phyloP scores from a whole-genome alignment of 2,329 filamentous ascomycete species.

The Penicillium sp. region DNA sequence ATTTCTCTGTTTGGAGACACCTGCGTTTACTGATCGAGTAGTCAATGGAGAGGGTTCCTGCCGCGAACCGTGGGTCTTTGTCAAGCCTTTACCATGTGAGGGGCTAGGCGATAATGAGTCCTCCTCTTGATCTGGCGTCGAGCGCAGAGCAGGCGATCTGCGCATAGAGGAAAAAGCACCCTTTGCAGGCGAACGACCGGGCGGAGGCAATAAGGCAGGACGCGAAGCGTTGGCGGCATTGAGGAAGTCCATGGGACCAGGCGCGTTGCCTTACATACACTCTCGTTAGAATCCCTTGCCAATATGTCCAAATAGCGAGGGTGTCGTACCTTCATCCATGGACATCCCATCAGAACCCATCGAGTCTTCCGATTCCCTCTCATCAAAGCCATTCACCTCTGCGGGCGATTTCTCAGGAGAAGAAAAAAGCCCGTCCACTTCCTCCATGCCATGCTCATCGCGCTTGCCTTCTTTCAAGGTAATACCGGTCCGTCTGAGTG shows the following conservation, averaged over 20 bases:
- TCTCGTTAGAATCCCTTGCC: slow-evolving; percentile 4
- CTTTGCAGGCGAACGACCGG: slow-evolving; percentile 49
- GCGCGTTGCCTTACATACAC: slow-evolving; percentile 37
- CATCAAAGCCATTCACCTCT: slow-evolving; percentile 31
- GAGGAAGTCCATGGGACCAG: slow-evolving; percentile 44
- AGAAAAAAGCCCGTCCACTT: slow-evolving; percentile 83
- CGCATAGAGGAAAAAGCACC: slow-evolving; percentile 45
- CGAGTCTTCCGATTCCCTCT: slow-evolving; percentile 45
- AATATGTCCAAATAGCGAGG: neutral
- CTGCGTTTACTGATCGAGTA: slow-evolving; percentile 37
- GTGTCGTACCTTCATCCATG: slow-evolving; percentile 59
- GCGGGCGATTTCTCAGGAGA: slow-evolving; percentile 70
- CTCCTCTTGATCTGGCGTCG: slow-evolving; percentile 41
- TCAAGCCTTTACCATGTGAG: slow-evolving; percentile 33
- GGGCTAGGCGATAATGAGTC: slow-evolving; percentile 40
- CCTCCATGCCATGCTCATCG: slow-evolving; percentile 91
- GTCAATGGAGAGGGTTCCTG: slow-evolving; percentile 38
- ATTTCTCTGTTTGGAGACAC: slow-evolving; percentile 27
- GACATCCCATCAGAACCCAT: slow-evolving; percentile 63
- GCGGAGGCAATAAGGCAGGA: slow-evolving; percentile 38
- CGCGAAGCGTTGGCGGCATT: slow-evolving; percentile 35
- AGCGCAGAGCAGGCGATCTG: slow-evolving; percentile 43
- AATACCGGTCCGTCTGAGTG: slow-evolving; percentile 80
- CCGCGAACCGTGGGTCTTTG: slow-evolving; percentile 21
- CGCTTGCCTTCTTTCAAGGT: slow-evolving; percentile 76